These are phyloP conservation scores for Copromyces sp. DNA, from an alignment of 495 filamentous ascomycete species.

Conservation along the genomic window DNA sequence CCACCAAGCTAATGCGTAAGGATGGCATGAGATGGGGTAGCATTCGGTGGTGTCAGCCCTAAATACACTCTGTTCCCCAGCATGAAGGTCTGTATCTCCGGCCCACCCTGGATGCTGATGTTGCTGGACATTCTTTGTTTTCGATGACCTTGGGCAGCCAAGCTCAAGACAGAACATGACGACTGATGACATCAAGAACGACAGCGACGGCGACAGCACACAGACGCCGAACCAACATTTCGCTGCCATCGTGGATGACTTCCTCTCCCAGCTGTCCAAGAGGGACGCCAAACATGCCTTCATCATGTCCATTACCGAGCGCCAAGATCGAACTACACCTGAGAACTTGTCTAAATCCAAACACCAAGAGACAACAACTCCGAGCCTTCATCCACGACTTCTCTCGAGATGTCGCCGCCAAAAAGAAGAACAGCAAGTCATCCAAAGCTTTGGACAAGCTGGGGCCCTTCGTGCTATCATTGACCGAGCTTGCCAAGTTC, in stretches of 20 bases:
- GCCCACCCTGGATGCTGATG: background rate
- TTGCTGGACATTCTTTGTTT: background rate
- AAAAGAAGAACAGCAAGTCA: background rate
- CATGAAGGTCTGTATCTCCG: background rate
- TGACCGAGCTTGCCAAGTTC: background rate
- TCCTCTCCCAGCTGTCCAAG: slow-evolving; percentile 2
- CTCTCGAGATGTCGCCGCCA: background rate
- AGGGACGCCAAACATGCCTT: slow-evolving; percentile 6
- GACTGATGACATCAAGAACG: background rate
- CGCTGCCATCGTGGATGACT: slow-evolving; percentile 5
- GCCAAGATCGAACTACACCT: background rate
- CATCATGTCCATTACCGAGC: background rate
- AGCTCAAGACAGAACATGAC: background rate
- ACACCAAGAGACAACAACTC: background rate
- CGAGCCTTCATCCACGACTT: background rate
- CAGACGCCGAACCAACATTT: slow-evolving; percentile 1
- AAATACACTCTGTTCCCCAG: background rate
- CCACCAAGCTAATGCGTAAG: background rate
- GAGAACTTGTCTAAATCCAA: background rate
- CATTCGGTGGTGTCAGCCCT: background rate
- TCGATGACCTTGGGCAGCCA: background rate
- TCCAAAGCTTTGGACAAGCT: background rate
- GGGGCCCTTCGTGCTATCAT: slow-evolving; percentile 2
- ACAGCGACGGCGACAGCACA: background rate
- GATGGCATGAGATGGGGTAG: background rate